Evolutionary conservation across 2,329 filamentous ascomycete genomes (phyloP), one percentile per base, ranked within the genome.

Genomic region (Trichoderma citrinoviride): DNA sequence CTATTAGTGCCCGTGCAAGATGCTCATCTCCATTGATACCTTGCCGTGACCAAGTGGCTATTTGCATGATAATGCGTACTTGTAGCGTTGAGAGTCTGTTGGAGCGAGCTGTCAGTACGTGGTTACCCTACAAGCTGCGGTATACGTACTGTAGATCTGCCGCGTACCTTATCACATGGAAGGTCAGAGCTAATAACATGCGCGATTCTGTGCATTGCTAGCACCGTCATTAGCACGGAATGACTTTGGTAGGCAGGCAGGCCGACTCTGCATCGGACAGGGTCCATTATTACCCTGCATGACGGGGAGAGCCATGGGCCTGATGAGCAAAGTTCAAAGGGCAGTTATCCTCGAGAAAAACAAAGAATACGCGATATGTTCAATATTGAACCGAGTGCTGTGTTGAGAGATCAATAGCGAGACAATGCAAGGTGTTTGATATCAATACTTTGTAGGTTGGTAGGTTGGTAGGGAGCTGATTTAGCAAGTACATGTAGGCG

Each of bases 281-380:
- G 57, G 41, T 49, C 46, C 33, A 37, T 61, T 37, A 33, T 33
- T 37, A 43, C 37, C 57, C 37, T 52, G 57, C 57, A 52, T 61
- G 29, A 21, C 33, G 21, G 49, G 8, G 21, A 29, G 25, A 33
- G 6, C 7, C 6, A 33, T 17, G 19, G 15, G n/a, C 17, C 29
- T 33, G 8, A 17, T 29, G 23, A 50, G 3, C 7, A n/a, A 1
- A 8, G 10, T 33, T 8, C 29, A 33, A 33, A 7, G 29, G 29
- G 29, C 29, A 33, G 7, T 33, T 33, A 8, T 2, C n/a, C n/a
- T 33, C 8, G 10, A 2, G 8, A 8, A 10, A 3, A 33, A 1
- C 6, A 33, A 33, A 10, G 7, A 8, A 33, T n/a, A n/a, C n/a
- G n/a, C 29, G 8, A 10, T 1, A 10, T 33, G 29, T 10, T 10